phyloP scores from a whole-genome alignment of 495 filamentous ascomycete genomes.

The Margaritispora aquatica region DNA sequence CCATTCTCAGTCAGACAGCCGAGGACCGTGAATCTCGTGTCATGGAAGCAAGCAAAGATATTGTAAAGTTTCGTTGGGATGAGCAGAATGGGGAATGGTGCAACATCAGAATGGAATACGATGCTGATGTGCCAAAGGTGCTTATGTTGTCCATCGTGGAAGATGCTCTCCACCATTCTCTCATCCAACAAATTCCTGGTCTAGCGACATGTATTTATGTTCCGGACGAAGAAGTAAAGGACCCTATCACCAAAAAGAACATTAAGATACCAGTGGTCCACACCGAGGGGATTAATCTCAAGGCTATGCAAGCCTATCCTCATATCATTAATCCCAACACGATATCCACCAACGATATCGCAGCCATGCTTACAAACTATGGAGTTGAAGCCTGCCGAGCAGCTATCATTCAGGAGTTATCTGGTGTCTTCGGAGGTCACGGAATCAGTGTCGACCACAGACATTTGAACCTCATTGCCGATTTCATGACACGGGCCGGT shows the following conservation, averaged over 20 bases:
- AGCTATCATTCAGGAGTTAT: conserved; percentile 82
- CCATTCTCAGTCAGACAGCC: conserved; percentile 21
- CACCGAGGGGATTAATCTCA: conserved; percentile 82
- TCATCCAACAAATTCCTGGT: conserved; percentile 80
- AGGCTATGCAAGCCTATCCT: conserved; percentile 81
- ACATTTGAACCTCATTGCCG: conserved; percentile 91
- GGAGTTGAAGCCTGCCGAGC: conserved; percentile 89
- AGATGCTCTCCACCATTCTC: conserved; percentile 60
- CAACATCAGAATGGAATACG: conserved; percentile 78
- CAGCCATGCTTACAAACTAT: conserved; percentile 74
- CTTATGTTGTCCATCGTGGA: conserved; percentile 89
- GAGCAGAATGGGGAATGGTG: conserved; percentile 65
- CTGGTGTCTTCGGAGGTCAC: conserved; percentile 82
- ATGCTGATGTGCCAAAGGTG: conserved; percentile 75
- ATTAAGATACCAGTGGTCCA: conserved; percentile 53
- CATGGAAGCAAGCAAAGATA: conserved; percentile 54
- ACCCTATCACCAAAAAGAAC: conserved; percentile 39
- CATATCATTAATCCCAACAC: conserved; percentile 81
- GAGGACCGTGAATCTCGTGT: conserved; percentile 58
- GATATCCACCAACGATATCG: conserved; percentile 89
- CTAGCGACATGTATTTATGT: conserved; percentile 67
- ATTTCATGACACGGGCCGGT: conserved; percentile 90
- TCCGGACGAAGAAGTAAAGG: conserved; percentile 52
- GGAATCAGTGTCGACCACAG: conserved; percentile 89
- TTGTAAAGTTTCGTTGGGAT: conserved; percentile 77